Evolutionary conservation across 495 filamentous ascomycete genomes (phyloP), one percentile per base, ranked within the genome.

Genomic region (Friedmanniomyces endolithicus): DNA sequence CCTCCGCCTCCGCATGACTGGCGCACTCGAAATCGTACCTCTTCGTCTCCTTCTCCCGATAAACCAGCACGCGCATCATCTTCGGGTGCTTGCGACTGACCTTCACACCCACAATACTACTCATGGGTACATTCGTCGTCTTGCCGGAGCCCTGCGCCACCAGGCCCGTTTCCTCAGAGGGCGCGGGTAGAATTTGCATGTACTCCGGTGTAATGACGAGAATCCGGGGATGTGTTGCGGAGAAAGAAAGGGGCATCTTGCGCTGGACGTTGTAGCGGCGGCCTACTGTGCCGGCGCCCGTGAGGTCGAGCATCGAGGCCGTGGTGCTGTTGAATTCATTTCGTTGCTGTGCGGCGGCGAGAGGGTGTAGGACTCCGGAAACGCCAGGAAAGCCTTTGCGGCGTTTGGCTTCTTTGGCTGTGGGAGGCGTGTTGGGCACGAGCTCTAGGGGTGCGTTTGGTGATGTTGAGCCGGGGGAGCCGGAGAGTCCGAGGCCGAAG

Each of bases 11-110:
- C 27, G 80, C 78, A 1, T 75, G 72, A 63, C 77, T 89, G 57
- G 76, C 79, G 14, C 90, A 87, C 68, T 97, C 90, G 72, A 97
- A 98, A 64, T 98, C 92, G 71, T 98, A 98, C 58, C 89, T 74
- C 73, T 98, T 97, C 62, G 82, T 86, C 67, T 95, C 90, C 19
- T 85, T 84, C 34, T 83, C 86, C 58, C 84, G 82, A 54, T 83
- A 85, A 27, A 94, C 84, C 45, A 90, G 75, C 6, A 94, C 75
- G 67, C 92, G 86, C 70, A 98, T 95, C 63, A 86, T 87, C 64
- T 86, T 89, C 7, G 92, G 89, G 68, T 95, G 90, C 63, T 88
- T 84, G 24, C 87, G 75, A 50, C 84, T 88, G 40, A 95, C 88
- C 68, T 95, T 96, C 68, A 87, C 94, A 3, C 90, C 90, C 17